Evolutionary conservation across 2,329 filamentous ascomycete species (phyloP).

Genomic region (Xylaria arbuscula): DNA sequence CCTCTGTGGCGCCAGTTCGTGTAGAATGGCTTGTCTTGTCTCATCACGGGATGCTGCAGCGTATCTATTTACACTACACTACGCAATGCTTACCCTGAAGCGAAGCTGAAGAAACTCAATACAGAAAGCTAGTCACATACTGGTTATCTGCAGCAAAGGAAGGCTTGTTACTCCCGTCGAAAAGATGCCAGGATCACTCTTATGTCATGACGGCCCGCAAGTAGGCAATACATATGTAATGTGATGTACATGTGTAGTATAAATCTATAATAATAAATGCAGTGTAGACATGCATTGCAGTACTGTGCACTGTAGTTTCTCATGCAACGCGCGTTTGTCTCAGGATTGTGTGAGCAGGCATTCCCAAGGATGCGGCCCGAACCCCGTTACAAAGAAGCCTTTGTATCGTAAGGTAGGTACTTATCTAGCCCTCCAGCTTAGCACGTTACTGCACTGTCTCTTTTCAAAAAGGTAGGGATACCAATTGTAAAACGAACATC

Average conservation of each 20-base stretch:
- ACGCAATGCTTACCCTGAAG: neutral
- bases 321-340: conserved; percentile 23
- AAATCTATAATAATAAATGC: neutral
- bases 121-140: neutral
- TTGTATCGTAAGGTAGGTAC: neutral
- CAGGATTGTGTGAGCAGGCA: conserved; percentile 28
- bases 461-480: no score
- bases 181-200: conserved; percentile 6
- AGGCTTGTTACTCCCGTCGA: neutral
- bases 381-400: conserved; percentile 11
- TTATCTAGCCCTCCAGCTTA: neutral
- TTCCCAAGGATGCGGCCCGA: conserved; percentile 28
- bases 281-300: neutral
- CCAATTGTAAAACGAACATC: no score
- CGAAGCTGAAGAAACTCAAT: neutral
- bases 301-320: neutral
- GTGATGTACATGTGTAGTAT: neutral
- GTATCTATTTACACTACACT: neutral
- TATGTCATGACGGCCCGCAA: conserved; percentile 16
- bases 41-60: neutral
- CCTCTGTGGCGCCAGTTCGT: neutral
- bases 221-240: conserved; percentile 27
- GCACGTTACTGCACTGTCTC: neutral
- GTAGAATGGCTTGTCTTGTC: conserved; percentile 5
- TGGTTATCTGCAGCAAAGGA: neutral